Percentiles rank a stretch among this genome's conserved stretches.
These are phyloP conservation scores for Chamaecyparis obtusa DNA, from an alignment of 75 land plant species.

Conservation along the genomic window DNA sequence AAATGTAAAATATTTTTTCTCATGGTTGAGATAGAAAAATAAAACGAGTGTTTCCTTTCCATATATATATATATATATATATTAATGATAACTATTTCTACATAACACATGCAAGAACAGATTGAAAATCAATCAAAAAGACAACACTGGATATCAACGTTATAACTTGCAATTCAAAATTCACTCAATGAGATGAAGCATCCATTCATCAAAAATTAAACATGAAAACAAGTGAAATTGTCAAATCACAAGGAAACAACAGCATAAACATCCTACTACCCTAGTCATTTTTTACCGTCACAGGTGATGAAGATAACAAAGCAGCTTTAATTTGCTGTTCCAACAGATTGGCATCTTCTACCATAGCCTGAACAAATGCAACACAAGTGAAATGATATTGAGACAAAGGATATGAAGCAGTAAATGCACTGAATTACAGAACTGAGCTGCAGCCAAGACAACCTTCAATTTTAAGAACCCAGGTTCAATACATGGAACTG, in stretches of 20 bases:
- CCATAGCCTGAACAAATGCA: conserved; percentile 39
- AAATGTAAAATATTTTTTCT: not conserved
- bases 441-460: not conserved
- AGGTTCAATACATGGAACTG: conserved; percentile 64
- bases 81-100: not conserved
- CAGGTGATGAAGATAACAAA: conserved; percentile 23
- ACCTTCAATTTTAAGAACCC: conserved; percentile 71
- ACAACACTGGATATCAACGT: not conserved
- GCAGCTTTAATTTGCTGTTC: conserved; percentile 42
- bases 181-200: not conserved
- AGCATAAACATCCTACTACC: not conserved
- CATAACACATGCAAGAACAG: not conserved
- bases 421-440: not conserved
- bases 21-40: not conserved
- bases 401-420: not conserved
- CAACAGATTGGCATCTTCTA: conserved; percentile 51
- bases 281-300: conserved; percentile 6
- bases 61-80: not conserved
- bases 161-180: not conserved
- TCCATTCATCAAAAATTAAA: not conserved
- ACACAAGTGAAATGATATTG: not conserved
- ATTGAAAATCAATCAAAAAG: not conserved
- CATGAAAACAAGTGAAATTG: not conserved
- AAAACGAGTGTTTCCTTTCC: not conserved
- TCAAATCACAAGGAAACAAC: not conserved